Evolutionary conservation across 805 yeast genomes (phyloP), one percentile per base, ranked within the genome.

Genomic region (Hermanozyma aechmeae): DNA sequence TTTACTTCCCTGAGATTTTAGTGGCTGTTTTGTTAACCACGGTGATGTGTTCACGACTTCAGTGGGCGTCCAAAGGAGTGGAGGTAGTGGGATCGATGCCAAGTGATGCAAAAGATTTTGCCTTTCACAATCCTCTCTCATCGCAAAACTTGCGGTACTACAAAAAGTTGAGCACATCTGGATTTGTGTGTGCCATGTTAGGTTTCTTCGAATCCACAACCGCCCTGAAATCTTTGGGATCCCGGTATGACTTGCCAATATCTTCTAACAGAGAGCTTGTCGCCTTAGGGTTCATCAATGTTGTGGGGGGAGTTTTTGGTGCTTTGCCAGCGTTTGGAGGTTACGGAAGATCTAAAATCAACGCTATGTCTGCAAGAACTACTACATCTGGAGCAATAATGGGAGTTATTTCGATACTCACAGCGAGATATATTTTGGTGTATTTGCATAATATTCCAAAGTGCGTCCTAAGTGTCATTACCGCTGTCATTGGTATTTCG

Each of bases 161-260:
- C 29, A 63, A 66, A 15, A 53, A 76, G 28, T 68, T 84, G 42
- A 65, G 75, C n/a, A 68, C 89, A 1, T 73, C 92, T 0, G 67
- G 68, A 3, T 73, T 86, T 36, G 67, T 80, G 33, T 73, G 83
- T 37, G 93, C 96, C 0, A 71, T 85, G 47, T 58, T 89, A 21
- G 97, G 97, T 0, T 85, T 89, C 48, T 82, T 89, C 43, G 96
- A 89, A 51, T 79, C 94, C 6, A 82, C 96, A 1, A 86, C 95
- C 0, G 96, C 96, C 1, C 81, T 87, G 13, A 84, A 92, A 51
- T 72, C 94, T 0, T 58, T 92, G 16, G 92, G 93, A 1, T 68
- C 87, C 1, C 62, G 68, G n/a, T 75, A 73, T 38, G 79, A 82
- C 37, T 48, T 71, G 20, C 78, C 84, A 0, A 71, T 86, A 8